Percentiles rank a stretch among this genome's conserved stretches.
These are phyloP conservation scores for Chlorella variabilis DNA, from an alignment of 163 green algal genomes.

Conservation along the genomic window DNA sequence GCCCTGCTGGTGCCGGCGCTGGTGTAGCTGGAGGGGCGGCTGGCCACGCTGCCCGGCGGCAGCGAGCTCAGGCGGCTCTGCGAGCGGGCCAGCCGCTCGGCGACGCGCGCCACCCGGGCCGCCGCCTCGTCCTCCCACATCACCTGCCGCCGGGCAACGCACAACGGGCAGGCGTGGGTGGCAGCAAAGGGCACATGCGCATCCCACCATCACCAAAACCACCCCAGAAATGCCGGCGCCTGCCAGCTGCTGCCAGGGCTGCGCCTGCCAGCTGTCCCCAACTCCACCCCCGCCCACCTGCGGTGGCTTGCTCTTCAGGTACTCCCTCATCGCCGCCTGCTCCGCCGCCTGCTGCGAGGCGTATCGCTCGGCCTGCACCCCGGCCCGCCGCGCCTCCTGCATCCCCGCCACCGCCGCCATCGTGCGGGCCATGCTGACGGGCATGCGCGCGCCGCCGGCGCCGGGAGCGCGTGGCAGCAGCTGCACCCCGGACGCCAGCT, in stretches of 20 bases:
- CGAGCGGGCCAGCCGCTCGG: background rate
- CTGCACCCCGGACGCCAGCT: background rate
- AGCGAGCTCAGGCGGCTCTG: background rate
- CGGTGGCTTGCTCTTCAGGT: background rate
- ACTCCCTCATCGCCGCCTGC: constrained; percentile 6
- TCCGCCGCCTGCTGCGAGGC: constrained; percentile 19
- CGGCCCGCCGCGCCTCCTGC: background rate
- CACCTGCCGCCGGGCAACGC: too few relatives aligned
- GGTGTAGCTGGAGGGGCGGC: background rate
- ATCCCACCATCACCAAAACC: background rate
- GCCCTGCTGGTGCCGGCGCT: background rate
- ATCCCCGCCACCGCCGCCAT: background rate
- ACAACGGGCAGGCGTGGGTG: too few relatives aligned
- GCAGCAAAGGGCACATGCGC: background rate
- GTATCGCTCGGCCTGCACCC: background rate
- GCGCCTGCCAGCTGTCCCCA: background rate
- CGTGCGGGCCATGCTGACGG: background rate
- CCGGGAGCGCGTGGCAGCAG: background rate
- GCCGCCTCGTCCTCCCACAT: constrained; percentile 22
- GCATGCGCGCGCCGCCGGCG: too few relatives aligned
- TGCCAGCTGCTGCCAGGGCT: background rate
- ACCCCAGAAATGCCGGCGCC: too few relatives aligned
- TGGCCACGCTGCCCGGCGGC: background rate
- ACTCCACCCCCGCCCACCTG: background rate
- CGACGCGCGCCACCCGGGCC: background rate